Evolutionary conservation across 441 rosid genomes (phyloP).

Genomic region (Jatropha multifida): DNA sequence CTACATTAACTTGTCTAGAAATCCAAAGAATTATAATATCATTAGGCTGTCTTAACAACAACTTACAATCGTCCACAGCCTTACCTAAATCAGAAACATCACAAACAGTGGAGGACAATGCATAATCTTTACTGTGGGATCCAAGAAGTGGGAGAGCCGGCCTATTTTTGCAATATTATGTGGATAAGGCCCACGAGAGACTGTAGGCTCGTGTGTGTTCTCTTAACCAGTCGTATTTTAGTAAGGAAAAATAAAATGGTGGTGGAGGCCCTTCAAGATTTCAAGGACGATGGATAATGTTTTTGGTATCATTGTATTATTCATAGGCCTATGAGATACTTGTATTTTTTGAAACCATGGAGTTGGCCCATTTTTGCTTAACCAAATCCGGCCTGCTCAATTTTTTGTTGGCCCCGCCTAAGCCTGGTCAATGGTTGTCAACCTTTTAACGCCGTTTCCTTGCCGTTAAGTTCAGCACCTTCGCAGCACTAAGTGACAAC

Average conservation of each 20-base stretch:
- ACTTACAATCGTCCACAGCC: too few relatives aligned
- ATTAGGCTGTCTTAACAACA: too few relatives aligned
- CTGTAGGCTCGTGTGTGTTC: neutral
- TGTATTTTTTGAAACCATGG: neutral
- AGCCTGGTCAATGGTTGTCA: neutral
- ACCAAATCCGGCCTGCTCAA: too few relatives aligned
- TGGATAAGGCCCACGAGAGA: constrained; percentile 6
- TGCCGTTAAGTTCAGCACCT: neutral
- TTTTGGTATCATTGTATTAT: too few relatives aligned
- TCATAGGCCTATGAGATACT: neutral
- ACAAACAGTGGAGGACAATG: too few relatives aligned
- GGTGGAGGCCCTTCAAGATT: too few relatives aligned
- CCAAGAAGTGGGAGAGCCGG: neutral
- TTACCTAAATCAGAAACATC: too few relatives aligned
- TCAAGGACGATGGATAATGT: too few relatives aligned
- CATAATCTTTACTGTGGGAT: neutral
- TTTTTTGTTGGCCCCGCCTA: too few relatives aligned
- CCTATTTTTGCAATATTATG: neutral
- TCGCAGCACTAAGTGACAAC: neutral
- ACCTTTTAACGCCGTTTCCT: neutral
- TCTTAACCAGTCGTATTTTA: neutral
- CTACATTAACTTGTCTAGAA: too few relatives aligned
- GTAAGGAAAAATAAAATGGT: too few relatives aligned
- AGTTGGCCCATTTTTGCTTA: neutral
- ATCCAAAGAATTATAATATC: too few relatives aligned